phyloP scores from a whole-genome alignment of 1,139 yeast species.

The Protomyces pachydermus region DNA sequence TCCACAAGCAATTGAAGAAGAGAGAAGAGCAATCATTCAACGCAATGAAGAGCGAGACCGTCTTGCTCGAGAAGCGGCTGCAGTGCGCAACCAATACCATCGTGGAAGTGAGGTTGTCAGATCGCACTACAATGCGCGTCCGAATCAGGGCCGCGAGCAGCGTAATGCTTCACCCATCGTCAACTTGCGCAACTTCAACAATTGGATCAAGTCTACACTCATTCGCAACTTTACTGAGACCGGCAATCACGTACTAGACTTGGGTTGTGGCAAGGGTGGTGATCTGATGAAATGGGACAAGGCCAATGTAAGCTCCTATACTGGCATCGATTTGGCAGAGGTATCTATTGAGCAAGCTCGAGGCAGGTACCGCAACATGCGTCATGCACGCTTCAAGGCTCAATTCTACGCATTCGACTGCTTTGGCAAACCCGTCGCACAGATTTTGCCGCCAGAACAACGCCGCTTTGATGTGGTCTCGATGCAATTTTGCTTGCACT shows the following conservation, averaged over 20 bases:
- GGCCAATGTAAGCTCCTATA: slow-evolving; percentile 65
- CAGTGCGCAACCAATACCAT: slow-evolving; percentile 11
- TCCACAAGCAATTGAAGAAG: slow-evolving; percentile 7
- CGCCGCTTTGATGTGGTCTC: slow-evolving; percentile 64
- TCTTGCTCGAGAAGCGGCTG: slow-evolving; percentile 18
- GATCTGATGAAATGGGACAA: slow-evolving; percentile 85
- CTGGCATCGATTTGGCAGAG: slow-evolving; percentile 90
- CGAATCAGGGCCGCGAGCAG: slow-evolving; percentile 60
- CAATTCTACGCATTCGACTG: slow-evolving; percentile 87
- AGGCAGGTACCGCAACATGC: slow-evolving; percentile 58
- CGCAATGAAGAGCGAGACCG: slow-evolving; percentile 19
- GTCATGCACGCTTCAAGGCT: slow-evolving; percentile 58
- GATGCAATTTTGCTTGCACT: slow-evolving; percentile 87
- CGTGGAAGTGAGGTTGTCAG: slow-evolving; percentile 50
- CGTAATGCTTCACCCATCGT: slow-evolving; percentile 79
- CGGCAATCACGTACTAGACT: slow-evolving; percentile 61
- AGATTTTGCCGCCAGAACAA: slow-evolving; percentile 54
- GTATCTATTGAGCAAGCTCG: slow-evolving; percentile 81
- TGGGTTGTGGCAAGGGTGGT: slow-evolving; percentile 98
- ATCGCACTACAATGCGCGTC: slow-evolving; percentile 78
- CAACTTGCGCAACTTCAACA: slow-evolving; percentile 81
- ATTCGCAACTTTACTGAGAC: slow-evolving; percentile 60
- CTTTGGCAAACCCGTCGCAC: slow-evolving; percentile 63
- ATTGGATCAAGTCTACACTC: slow-evolving; percentile 83
- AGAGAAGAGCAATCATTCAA: slow-evolving; percentile 6